A percentile compares a stretch with the other conserved stretches of the same genome.
These are phyloP conservation scores for Triticum urartu DNA, from an alignment of 176 grass and related monocot genomes.

Conservation along the genomic window DNA sequence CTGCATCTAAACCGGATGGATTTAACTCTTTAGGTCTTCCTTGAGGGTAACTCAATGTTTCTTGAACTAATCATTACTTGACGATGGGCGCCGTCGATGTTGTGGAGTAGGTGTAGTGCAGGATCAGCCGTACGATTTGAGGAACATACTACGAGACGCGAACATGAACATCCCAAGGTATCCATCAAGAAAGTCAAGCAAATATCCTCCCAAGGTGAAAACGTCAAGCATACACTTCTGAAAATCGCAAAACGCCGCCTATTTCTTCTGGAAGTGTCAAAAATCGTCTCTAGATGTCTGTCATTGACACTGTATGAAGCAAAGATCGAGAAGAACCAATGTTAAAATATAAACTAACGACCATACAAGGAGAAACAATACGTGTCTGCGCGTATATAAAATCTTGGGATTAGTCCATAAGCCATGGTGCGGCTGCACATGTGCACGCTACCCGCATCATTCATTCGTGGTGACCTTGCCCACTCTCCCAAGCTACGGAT, in stretches of 20 bases:
- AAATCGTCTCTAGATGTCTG: background rate
- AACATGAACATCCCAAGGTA: too few relatives aligned
- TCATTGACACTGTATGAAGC: background rate
- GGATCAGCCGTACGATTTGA: background rate
- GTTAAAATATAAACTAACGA: background rate
- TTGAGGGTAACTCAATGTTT: background rate
- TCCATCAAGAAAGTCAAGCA: background rate
- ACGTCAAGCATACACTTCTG: background rate
- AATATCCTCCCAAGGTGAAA: background rate
- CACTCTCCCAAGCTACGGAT: background rate
- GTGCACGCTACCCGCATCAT: background rate
- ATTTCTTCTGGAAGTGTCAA: background rate
- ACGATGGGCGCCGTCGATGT: background rate
- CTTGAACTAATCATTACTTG: background rate
- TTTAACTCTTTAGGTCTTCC: too few relatives aligned
- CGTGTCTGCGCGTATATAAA: background rate
- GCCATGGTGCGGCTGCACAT: constrained; percentile 6
- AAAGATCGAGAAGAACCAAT: too few relatives aligned
- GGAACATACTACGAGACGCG: background rate
- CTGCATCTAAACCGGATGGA: too few relatives aligned
- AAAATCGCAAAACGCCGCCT: background rate
- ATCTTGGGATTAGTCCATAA: constrained; percentile 16
- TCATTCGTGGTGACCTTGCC: background rate
- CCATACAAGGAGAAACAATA: background rate
- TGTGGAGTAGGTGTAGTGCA: constrained; percentile 3